Evolutionary conservation across 2,329 filamentous ascomycete genomes (phyloP).

Genomic region (Curvularia sp.): DNA sequence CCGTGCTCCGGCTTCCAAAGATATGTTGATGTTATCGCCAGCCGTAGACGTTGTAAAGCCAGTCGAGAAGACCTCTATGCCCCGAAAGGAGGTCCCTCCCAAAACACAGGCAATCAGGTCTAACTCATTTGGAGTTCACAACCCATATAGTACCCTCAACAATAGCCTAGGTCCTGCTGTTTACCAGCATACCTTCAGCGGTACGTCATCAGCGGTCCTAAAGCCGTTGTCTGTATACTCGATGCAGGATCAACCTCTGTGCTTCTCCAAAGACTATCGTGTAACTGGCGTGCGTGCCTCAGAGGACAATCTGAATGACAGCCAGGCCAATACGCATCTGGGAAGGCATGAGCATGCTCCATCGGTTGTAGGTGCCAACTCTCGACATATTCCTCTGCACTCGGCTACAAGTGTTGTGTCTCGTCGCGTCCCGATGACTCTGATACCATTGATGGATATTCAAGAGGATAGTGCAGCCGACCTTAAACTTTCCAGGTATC

Average conservation of each 20-base stretch:
- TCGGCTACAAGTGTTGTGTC: conserved; percentile 18
- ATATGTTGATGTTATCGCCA: no score
- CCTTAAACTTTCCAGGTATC: conserved; percentile 40
- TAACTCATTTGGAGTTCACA: no score
- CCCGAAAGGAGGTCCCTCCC: no score
- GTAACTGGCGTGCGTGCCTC: conserved; percentile 19
- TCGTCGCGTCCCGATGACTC: conserved; percentile 7
- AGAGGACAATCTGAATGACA: conserved; percentile 35
- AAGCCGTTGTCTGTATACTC: conserved; percentile 39
- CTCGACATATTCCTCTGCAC: conserved; percentile 9
- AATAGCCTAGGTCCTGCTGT: no score
- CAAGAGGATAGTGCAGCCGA: conserved; percentile 46
- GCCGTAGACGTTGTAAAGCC: no score
- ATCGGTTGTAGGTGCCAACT: background rate
- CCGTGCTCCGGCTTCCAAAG: no score
- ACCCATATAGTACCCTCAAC: no score
- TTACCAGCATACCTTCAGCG: no score
- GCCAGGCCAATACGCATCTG: conserved; percentile 47
- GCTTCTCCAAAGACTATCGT: conserved; percentile 24
- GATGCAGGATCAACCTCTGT: conserved; percentile 29
- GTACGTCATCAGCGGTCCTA: no score
- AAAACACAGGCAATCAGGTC: no score
- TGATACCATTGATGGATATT: conserved; percentile 15
- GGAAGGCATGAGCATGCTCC: conserved; percentile 30
- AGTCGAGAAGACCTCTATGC: no score